These are phyloP conservation scores for Rhizopus microsporus DNA, from an alignment of 371 early-diverging fungal species.

Conservation along the genomic window DNA sequence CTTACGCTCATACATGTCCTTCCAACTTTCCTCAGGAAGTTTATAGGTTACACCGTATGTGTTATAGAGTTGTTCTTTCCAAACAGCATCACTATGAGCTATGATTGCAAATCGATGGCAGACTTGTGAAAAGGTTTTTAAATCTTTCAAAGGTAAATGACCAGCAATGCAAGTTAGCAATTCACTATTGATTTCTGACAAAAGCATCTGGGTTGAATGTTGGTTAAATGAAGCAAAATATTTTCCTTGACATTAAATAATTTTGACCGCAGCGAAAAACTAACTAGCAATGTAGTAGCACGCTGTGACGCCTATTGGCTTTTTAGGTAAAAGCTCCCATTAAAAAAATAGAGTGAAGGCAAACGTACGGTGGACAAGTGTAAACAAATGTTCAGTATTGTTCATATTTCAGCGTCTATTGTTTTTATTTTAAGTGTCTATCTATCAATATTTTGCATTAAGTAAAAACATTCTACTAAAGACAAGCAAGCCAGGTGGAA, in stretches of 20 bases:
- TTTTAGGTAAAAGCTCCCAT: too few species aligned
- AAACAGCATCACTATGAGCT: conserved; percentile 38
- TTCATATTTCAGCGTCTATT: not conserved
- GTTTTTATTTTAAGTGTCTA: not conserved
- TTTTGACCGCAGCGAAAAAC: too few species aligned
- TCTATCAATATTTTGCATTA: conserved; percentile 52
- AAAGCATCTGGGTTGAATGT: conserved; percentile 6
- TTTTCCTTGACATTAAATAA: too few species aligned
- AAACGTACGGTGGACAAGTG: not conserved
- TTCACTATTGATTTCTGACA: conserved; percentile 35
- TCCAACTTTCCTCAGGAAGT: conserved; percentile 40
- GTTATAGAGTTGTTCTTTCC: conserved; percentile 44
- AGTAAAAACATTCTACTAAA: conserved; percentile 64
- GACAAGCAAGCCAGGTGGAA: conserved; percentile 56
- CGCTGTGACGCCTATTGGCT: too few species aligned
- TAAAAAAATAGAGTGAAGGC: not conserved
- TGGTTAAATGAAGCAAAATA: too few species aligned
- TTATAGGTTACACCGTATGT: conserved; percentile 47
- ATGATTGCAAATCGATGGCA: conserved; percentile 36
- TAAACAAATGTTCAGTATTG: not conserved
- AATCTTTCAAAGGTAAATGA: conserved; percentile 31
- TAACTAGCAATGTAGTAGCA: too few species aligned
- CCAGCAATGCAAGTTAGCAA: conserved; percentile 41
- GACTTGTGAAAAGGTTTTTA: conserved; percentile 26
- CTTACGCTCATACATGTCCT: conserved; percentile 39